Percentiles rank a stretch among this genome's conserved stretches.
These are phyloP conservation scores for Penicillium corylophilum DNA, from an alignment of 2,329 filamentous ascomycete species.

Conservation along the genomic window DNA sequence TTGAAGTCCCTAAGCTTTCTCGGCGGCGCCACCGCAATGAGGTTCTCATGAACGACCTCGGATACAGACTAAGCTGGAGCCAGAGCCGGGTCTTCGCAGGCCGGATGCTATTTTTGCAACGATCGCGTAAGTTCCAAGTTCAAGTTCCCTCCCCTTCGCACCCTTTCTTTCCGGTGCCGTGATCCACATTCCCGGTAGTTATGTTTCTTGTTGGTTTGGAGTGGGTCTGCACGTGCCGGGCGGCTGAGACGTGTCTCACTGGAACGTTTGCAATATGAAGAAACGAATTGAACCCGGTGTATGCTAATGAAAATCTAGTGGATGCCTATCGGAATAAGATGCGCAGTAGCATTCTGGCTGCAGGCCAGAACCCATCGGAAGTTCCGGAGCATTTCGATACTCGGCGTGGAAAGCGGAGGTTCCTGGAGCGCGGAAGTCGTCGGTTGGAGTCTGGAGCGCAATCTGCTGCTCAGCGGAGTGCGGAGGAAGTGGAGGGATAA, in stretches of 20 bases:
- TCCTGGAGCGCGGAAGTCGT: constrained; percentile 53
- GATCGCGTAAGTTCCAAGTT: constrained; percentile 72
- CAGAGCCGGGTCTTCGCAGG: constrained; percentile 90
- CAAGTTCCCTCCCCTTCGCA: constrained; percentile 8
- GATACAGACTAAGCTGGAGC: constrained; percentile 94
- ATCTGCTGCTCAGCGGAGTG: constrained; percentile 33
- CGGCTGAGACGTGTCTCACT: constrained; percentile 9
- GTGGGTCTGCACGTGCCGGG: constrained; percentile 6
- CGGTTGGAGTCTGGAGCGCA: constrained; percentile 20
- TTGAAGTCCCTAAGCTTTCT: constrained; percentile 73
- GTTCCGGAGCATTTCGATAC: constrained; percentile 87
- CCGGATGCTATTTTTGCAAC: constrained; percentile 81
- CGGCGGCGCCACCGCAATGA: constrained; percentile 73
- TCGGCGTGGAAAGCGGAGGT: constrained; percentile 77
- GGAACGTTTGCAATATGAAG: constrained; percentile 7
- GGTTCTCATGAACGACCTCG: constrained; percentile 86
- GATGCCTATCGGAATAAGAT: constrained; percentile 95
- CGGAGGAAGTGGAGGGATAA: constrained; percentile 38
- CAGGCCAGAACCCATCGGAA: constrained; percentile 70
- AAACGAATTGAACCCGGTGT: too few relatives aligned
- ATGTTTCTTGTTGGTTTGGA: neutral
- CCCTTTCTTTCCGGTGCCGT: neutral
- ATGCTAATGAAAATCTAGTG: constrained; percentile 54
- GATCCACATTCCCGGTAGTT: neutral
- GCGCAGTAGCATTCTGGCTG: constrained; percentile 73